These are phyloP conservation scores for Setaria viridis DNA, from an alignment of 202 grass and related monocot genomes.

Conservation along the genomic window DNA sequence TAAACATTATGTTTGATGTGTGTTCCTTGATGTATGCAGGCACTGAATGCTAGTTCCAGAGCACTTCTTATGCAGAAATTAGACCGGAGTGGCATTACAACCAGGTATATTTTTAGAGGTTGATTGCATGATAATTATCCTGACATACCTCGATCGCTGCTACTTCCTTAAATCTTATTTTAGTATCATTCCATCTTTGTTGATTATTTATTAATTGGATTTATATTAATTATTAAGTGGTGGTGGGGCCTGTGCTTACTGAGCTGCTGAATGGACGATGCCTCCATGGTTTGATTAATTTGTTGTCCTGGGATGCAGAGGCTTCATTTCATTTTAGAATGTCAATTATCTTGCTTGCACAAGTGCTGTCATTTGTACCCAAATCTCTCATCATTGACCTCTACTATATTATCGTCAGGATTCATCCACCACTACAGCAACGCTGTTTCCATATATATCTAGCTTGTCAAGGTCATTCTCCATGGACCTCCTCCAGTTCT, in stretches of 20 bases:
- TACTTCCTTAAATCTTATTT: background rate
- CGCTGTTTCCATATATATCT: constrained; percentile 56
- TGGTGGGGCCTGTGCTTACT: background rate
- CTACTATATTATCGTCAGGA: constrained; percentile 70
- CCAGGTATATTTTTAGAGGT: constrained; percentile 58
- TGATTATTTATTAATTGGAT: background rate
- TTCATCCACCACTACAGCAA: constrained; percentile 64
- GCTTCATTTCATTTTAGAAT: constrained; percentile 25
- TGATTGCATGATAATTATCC: constrained; percentile 17
- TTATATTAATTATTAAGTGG: background rate
- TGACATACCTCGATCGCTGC: background rate
- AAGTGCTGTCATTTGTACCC: constrained; percentile 34
- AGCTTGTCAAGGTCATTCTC: constrained; percentile 73
- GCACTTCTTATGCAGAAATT: constrained; percentile 98
- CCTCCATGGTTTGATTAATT: background rate
- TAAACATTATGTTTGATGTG: constrained; percentile 4
- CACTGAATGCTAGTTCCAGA: constrained; percentile 94
- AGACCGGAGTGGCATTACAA: constrained; percentile 78
- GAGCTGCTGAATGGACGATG: constrained; percentile 1
- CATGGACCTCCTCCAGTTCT: constrained; percentile 54
- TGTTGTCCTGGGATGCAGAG: background rate
- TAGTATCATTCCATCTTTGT: background rate
- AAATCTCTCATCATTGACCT: constrained; percentile 55
- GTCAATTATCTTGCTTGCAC: constrained; percentile 45
- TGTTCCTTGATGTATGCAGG: constrained; percentile 52